Conservation (phyloP, 2,329 filamentous ascomycete species). For the Aschersonia sp. region DNA sequence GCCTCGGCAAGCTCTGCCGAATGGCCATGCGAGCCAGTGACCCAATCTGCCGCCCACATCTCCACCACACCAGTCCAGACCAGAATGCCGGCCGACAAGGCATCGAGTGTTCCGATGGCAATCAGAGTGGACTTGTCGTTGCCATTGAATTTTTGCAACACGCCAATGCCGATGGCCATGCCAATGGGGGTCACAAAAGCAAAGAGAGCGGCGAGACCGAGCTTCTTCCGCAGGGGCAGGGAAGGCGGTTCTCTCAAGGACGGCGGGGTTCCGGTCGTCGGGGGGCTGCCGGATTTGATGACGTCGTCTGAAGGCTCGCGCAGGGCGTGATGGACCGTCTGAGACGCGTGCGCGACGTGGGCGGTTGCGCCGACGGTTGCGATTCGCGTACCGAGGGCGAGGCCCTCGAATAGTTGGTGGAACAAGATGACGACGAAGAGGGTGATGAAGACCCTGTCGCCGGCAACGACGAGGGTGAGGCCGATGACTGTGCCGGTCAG, state of each 20-base stretch:
- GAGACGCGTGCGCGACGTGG: slow-evolving; percentile 9
- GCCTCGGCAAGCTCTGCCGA: slow-evolving; percentile 38
- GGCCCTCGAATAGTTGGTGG: slow-evolving; percentile 66
- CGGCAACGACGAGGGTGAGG: slow-evolving; percentile 46
- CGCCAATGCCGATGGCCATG: slow-evolving; percentile 68
- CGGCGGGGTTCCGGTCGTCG: slow-evolving; percentile 9
- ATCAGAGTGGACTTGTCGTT: slow-evolving; percentile 55
- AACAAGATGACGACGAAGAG: slow-evolving; percentile 59
- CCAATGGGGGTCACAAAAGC: slow-evolving; percentile 61
- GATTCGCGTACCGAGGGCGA: slow-evolving; percentile 60
- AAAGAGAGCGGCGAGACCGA: slow-evolving; percentile 48
- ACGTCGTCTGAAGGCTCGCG: slow-evolving; percentile 7
- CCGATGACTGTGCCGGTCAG: slow-evolving; percentile 37
- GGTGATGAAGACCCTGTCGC: slow-evolving; percentile 39
- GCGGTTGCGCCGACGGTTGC: slow-evolving; percentile 34
- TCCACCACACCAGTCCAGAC: slow-evolving; percentile 71
- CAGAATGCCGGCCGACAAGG: slow-evolving; percentile 60
- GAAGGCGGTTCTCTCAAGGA: slow-evolving; percentile 7
- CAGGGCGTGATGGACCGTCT: slow-evolving; percentile 5
- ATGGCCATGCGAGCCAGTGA: slow-evolving; percentile 27
- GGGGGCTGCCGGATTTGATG: slow-evolving; percentile 11
- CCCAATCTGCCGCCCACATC: slow-evolving; percentile 69
- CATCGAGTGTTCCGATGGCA: slow-evolving; percentile 60
- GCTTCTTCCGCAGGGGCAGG: slow-evolving; percentile 33
- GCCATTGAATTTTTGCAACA: slow-evolving; percentile 57